Base-by-base conservation (phyloP, 2,329 filamentous ascomycete genomes). In the Exserohilum rostratum region DNA sequence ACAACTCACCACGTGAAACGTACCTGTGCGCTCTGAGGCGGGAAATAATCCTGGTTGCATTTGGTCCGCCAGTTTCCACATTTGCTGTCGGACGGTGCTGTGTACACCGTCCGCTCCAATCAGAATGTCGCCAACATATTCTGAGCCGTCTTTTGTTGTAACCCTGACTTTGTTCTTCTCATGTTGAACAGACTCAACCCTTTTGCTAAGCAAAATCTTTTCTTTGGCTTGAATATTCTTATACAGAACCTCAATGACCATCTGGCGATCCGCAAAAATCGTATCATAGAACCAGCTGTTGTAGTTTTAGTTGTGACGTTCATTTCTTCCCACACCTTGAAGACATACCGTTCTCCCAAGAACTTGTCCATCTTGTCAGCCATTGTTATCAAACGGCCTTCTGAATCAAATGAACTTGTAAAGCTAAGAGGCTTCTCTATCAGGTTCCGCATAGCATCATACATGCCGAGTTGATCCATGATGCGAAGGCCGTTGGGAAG, bases 31-130 rank as follows among this genome's bases (percentile, higher is more conserved):
- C 13, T 35, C 33, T 7, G 13, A 15, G 5, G 13, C 33, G 3
- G 33, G 33, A 9, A 35, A 35, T 4, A 35, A 25, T n/a, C 13
- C 18, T 2, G 18, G 18, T 4, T 25, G 18, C 13, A 25, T 2
- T 29, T 43, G 1, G 7, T 30, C 45, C 18, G 56, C 60, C 2
- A 62, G 34, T 6, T 50, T 46, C 62, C 61, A 63, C 60, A 66
- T 65, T 17, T 64, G 58, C 1, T 33, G n/a, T 9, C 60, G 39
- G 2, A 64, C 51, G 2, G 29, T 40, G 38, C 62, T 65, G 30
- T 65, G 64, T 2, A 62, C 45, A 2, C 64, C 64, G 35, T 66
- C 64, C 0, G 57, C 58, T 11, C 64, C 61, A 12, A 66, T 39
- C 7, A 66, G 20, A 3, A 67, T 29, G 13, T 60, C 57, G 2